These are phyloP conservation scores for Asparagopsis taxiformis DNA, from an alignment of 31 red algal species.

Conservation along the genomic window DNA sequence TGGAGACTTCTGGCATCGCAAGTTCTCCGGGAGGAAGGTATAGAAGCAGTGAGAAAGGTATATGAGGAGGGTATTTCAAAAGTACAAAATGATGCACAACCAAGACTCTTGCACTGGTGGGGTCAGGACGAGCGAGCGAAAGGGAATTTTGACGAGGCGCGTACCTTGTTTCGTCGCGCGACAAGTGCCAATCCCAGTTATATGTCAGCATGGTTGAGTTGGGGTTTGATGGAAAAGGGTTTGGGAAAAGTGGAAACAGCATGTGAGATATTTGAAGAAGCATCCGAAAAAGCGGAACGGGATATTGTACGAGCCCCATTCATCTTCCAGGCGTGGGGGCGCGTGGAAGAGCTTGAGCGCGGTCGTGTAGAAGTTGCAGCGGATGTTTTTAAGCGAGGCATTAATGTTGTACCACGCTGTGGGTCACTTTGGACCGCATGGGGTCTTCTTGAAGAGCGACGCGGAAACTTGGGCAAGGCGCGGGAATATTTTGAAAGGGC, in stretches of 20 bases:
- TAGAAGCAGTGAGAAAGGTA: background rate
- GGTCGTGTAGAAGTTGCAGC: slow-evolving; percentile 28
- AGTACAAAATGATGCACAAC: background rate
- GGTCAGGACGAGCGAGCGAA: slow-evolving; percentile 34
- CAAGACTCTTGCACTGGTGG: slow-evolving; percentile 65
- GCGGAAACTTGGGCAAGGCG: slow-evolving; percentile 42
- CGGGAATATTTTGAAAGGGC: slow-evolving; percentile 49
- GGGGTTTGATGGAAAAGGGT: slow-evolving; percentile 64
- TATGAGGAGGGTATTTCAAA: background rate
- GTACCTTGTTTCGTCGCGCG: slow-evolving; percentile 24
- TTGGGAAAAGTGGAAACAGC: slow-evolving; percentile 21
- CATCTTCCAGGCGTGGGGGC: slow-evolving; percentile 67
- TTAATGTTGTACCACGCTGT: slow-evolving; percentile 11
- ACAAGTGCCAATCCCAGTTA: slow-evolving; percentile 35
- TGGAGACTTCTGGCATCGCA: slow-evolving; percentile 47
- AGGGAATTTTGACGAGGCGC: slow-evolving; percentile 30
- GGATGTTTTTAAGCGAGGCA: slow-evolving; percentile 32
- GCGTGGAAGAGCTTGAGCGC: slow-evolving; percentile 45
- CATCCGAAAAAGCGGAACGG: slow-evolving; percentile 20
- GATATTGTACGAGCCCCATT: slow-evolving; percentile 34
- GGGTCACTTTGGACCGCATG: slow-evolving; percentile 37
- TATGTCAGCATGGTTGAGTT: slow-evolving; percentile 67
- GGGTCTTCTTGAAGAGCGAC: slow-evolving; percentile 50
- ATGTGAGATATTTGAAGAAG: slow-evolving; percentile 49
- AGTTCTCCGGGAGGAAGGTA: slow-evolving; percentile 19